phyloP scores from a whole-genome alignment of 83 land plant species.

The Diphasiastrum complanatum region DNA sequence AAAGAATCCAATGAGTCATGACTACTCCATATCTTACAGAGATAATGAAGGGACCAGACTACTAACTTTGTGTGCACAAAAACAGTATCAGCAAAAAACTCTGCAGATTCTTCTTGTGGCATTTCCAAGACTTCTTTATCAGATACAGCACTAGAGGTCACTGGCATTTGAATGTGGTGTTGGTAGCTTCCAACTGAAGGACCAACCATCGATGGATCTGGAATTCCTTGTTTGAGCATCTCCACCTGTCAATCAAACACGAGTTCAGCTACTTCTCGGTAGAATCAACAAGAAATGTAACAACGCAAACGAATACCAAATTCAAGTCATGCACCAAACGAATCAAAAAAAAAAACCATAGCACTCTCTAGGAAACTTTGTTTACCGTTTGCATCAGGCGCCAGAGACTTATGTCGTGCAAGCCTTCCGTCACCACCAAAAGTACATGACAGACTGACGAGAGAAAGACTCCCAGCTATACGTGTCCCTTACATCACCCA shows the following conservation, averaged over 20 bases:
- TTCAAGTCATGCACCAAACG: not conserved
- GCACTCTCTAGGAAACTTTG: not conserved
- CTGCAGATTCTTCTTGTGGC: conserved; percentile 35
- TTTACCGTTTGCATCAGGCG: conserved; percentile 76
- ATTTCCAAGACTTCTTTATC: conserved; percentile 54
- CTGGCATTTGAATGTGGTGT: conserved; percentile 33
- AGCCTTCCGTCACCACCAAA: conserved; percentile 78
- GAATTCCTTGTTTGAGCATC: conserved; percentile 87
- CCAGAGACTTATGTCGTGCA: conserved; percentile 82
- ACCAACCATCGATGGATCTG: conserved; percentile 58
- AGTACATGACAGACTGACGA: conserved; percentile 83
- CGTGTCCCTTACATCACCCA: conserved; percentile 55
- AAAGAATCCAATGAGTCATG: not conserved
- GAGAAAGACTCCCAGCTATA: conserved; percentile 91
- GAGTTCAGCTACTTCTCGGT: not conserved
- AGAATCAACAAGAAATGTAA: not conserved
- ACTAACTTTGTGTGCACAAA: conserved; percentile 91
- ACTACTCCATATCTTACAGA: not conserved
- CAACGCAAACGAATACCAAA: too few relatives aligned
- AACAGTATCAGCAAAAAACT: conserved; percentile 70
- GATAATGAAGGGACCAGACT: not conserved
- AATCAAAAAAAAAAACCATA: not conserved
- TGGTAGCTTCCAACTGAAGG: conserved; percentile 14
- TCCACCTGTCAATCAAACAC: conserved; percentile 58
- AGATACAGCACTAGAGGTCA: not conserved